Conservation (phyloP, 2,329 filamentous ascomycete genomes). For the Tolypocladium pustulatum region DNA sequence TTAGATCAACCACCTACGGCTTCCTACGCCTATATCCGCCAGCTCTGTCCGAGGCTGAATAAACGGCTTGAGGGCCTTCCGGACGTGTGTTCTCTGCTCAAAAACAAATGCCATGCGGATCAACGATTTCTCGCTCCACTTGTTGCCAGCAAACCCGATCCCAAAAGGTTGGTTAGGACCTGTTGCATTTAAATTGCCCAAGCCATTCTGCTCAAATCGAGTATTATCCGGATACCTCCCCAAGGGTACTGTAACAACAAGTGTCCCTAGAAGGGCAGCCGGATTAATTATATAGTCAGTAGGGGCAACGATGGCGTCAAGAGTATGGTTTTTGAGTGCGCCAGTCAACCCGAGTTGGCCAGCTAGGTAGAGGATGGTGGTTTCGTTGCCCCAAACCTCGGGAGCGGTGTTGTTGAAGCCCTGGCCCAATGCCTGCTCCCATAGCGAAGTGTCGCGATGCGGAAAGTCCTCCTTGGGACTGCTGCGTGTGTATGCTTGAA, state of each 20-base stretch:
- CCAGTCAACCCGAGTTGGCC: not conserved
- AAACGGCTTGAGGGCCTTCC: slow-evolving; percentile 15
- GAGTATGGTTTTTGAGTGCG: not conserved
- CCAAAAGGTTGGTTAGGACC: slow-evolving; percentile 53
- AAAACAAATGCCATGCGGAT: slow-evolving; percentile 58
- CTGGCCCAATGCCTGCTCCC: slow-evolving; percentile 34
- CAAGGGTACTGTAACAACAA: slow-evolving; percentile 51
- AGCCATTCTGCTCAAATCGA: slow-evolving; percentile 29
- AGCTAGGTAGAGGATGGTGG: not conserved
- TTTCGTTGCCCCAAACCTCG: not conserved
- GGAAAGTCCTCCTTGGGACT: not conserved
- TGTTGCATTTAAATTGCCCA: slow-evolving; percentile 34
- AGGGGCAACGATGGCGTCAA: not conserved
- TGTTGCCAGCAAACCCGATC: slow-evolving; percentile 47
- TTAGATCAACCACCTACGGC: too few relatives aligned
- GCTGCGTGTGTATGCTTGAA: not conserved
- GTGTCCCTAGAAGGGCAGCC: slow-evolving; percentile 29
- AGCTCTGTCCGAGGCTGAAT: slow-evolving; percentile 21
- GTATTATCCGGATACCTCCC: slow-evolving; percentile 44
- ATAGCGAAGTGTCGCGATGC: not conserved
- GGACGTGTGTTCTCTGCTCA: slow-evolving; percentile 43
- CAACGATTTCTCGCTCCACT: slow-evolving; percentile 48
- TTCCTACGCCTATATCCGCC: slow-evolving; percentile 9
- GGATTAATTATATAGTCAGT: not conserved
- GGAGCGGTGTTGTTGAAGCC: not conserved